Conservation (phyloP, 2,329 filamentous ascomycete genomes). For the Ramularia collo-cygni region DNA sequence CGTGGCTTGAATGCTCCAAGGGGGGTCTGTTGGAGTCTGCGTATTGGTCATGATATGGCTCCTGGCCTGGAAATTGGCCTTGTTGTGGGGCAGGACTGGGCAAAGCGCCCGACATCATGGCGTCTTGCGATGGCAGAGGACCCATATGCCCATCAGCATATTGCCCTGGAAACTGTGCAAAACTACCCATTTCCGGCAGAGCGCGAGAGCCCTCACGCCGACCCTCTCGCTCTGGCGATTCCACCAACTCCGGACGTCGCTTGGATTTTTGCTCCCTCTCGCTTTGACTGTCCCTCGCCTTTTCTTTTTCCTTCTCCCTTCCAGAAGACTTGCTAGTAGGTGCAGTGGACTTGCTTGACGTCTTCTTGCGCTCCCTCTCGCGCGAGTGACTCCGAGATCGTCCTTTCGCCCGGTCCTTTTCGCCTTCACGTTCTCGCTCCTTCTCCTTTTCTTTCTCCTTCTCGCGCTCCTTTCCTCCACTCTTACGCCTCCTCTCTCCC, state of each 20-base stretch:
- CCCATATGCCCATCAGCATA: constrained; percentile 18
- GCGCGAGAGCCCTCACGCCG: constrained; percentile 18
- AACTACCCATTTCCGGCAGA: constrained; percentile 25
- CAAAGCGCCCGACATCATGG: constrained; percentile 27
- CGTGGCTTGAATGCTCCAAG: constrained; percentile 24
- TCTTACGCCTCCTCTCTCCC: constrained; percentile 24
- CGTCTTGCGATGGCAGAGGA: constrained; percentile 6
- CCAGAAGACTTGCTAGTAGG: constrained; percentile 3
- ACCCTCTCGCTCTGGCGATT: constrained; percentile 6
- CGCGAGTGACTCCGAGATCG: not conserved
- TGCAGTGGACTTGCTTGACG: too few species aligned
- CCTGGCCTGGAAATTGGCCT: constrained; percentile 54
- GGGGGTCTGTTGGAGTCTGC: constrained; percentile 37
- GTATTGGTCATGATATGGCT: constrained; percentile 39
- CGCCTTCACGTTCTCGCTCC: constrained; percentile 9
- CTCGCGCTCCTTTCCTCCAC: constrained; percentile 22
- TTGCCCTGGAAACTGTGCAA: constrained; percentile 29
- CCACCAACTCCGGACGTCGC: constrained; percentile 11
- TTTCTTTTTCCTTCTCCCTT: constrained; percentile 14
- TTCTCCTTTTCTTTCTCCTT: constrained; percentile 16
- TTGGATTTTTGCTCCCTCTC: not conserved
- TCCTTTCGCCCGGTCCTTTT: too few species aligned
- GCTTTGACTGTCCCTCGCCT: constrained; percentile 4
- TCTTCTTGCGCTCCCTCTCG: not conserved
- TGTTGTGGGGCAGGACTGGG: constrained; percentile 20